Evolutionary conservation across 2,329 filamentous ascomycete genomes (phyloP).

Genomic region (Sporothrix pallida): DNA sequence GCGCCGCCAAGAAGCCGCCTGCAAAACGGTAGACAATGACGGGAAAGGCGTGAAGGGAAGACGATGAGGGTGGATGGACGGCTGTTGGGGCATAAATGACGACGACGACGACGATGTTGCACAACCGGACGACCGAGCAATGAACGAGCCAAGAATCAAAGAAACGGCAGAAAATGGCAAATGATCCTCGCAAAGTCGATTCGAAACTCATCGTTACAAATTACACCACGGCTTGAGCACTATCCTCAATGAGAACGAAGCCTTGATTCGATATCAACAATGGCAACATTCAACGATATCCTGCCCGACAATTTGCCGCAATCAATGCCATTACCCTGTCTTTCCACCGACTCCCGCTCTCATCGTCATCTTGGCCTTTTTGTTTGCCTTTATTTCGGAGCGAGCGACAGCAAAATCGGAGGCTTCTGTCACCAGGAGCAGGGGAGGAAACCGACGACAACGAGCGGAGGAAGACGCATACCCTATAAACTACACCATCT

Average conservation of each 20-base stretch:
- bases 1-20: constrained; percentile 50
- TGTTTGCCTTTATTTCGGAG: background rate
- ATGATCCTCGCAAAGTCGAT: no score
- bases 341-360: no score
- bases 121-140: background rate
- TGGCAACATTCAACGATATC: no score
- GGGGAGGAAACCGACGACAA: background rate
- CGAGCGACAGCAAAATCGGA: background rate
- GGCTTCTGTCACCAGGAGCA: background rate
- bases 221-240: no score
- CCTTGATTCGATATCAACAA: no score
- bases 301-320: no score
- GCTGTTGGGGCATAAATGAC: background rate
- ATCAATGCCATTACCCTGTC: no score
- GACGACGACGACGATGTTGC: background rate
- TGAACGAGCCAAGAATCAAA: background rate
- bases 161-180: no score
- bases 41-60: background rate
- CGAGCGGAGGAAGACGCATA: background rate
- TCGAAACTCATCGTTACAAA: no score
- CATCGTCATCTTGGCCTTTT: background rate
- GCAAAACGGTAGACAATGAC: constrained; percentile 35
- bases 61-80: background rate
- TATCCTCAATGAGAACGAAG: no score
- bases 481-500: background rate